These are phyloP conservation scores for Candida alai DNA, from an alignment of 805 yeast species.

Conservation along the genomic window DNA sequence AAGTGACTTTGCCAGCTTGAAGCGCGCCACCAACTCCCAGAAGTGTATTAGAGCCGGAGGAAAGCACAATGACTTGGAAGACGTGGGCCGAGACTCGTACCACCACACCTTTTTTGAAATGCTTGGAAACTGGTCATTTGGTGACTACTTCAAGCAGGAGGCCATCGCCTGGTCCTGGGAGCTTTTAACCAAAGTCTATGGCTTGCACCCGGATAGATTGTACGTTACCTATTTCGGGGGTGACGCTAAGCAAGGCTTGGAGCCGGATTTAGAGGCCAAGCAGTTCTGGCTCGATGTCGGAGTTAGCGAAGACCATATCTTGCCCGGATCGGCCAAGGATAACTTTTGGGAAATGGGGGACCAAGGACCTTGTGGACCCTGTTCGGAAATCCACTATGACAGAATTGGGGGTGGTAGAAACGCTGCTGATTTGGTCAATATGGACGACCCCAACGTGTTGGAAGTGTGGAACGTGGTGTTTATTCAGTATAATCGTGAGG, in stretches of 20 bases:
- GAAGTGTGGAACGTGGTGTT: slow-evolving; percentile 98
- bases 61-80: slow-evolving; percentile 96
- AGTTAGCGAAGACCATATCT: slow-evolving; percentile 84
- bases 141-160: slow-evolving; percentile 95
- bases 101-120: slow-evolving; percentile 99
- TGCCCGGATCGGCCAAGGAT: slow-evolving; percentile 87
- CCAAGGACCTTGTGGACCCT: slow-evolving; percentile 99
- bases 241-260: slow-evolving; percentile 74
- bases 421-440: slow-evolving; percentile 84
- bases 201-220: slow-evolving; percentile 71
- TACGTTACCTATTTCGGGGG: slow-evolving; percentile 98
- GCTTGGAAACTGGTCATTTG: slow-evolving; percentile 99
- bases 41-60: slow-evolving; percentile 99
- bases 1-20: slow-evolving; percentile 76
- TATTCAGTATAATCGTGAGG: slow-evolving; percentile 94
- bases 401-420: slow-evolving; percentile 99
- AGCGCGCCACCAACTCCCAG: slow-evolving; percentile 92
- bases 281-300: slow-evolving; percentile 83
- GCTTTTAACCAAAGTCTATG: slow-evolving; percentile 78
- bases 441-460: slow-evolving; percentile 96
- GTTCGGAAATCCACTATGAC: slow-evolving; percentile 96
- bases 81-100: slow-evolving; percentile 95
- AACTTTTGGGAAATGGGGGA: slow-evolving; percentile 99
- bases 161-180: slow-evolving; percentile 92
- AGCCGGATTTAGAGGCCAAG: slow-evolving; percentile 93